Percentiles rank a stretch among this genome's conserved stretches.
Evolutionary conservation across 2,329 filamentous ascomycete genomes (phyloP).

Genomic region (Aspergillus udagawae): DNA sequence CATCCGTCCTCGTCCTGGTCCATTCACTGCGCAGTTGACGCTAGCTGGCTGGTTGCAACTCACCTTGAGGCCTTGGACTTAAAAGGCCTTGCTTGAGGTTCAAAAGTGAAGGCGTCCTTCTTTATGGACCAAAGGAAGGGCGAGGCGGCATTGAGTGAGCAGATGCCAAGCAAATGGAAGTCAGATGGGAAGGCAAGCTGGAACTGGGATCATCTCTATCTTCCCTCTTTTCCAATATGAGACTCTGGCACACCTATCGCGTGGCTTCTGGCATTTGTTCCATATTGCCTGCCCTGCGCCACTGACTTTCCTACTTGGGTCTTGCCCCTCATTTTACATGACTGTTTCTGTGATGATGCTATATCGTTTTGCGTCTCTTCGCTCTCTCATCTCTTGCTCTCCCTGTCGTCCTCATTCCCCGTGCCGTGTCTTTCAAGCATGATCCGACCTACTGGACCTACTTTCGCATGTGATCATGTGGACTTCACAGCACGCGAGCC

Average conservation of each 20-base stretch:
- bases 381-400: background rate
- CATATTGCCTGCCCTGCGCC: too few relatives aligned
- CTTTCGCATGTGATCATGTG: conserved; percentile 23
- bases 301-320: background rate
- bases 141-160: background rate
- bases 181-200: background rate
- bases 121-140: background rate
- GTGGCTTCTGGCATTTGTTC: background rate
- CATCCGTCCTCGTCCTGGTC: background rate
- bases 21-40: conserved; percentile 25
- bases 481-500: conserved; percentile 19
- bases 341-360: conserved; percentile 1
- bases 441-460: conserved; percentile 21
- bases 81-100: background rate
- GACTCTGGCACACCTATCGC: background rate
- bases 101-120: background rate
- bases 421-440: background rate
- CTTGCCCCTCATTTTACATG: background rate
- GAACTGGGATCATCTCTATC: too few relatives aligned
- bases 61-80: conserved; percentile 26
- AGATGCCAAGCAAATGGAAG: background rate
- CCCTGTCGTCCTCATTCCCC: background rate
- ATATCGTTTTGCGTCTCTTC: background rate
- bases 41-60: conserved; percentile 32
- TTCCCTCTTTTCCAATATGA: background rate